phyloP scores from a whole-genome alignment of 768 basidiomycete genomes.

The Suillus decipiens region DNA sequence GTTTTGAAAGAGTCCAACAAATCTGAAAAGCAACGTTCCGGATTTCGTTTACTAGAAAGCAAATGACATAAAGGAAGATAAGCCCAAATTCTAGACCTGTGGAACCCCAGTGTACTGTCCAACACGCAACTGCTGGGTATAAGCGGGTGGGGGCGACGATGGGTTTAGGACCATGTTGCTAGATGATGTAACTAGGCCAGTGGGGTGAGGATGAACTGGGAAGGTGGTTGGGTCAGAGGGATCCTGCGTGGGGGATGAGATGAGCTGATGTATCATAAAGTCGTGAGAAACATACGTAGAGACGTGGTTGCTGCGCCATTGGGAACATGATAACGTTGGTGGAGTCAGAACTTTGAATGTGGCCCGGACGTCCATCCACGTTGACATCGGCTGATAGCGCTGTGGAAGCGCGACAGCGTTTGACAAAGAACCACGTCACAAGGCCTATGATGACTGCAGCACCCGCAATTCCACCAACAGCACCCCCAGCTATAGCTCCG shows the following conservation, averaged over 20 bases:
- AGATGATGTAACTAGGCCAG: slow-evolving; percentile 11
- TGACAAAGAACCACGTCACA: slow-evolving; percentile 41
- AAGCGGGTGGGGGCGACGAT: slow-evolving; percentile 11
- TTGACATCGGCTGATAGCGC: slow-evolving; percentile 19
- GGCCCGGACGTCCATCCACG: neutral
- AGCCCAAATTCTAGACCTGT: slow-evolving; percentile 19
- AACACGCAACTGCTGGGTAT: slow-evolving; percentile 14
- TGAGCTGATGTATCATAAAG: slow-evolving; percentile 1
- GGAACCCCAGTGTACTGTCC: slow-evolving; percentile 25
- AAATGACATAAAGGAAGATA: neutral
- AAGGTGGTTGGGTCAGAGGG: slow-evolving; percentile 33
- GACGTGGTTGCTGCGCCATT: slow-evolving; percentile 22
- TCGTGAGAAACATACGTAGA: slow-evolving; percentile 30
- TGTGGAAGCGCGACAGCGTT: slow-evolving; percentile 27
- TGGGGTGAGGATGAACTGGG: slow-evolving; percentile 18
- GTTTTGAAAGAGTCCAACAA: neutral
- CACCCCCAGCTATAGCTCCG: slow-evolving; percentile 63
- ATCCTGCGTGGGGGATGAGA: slow-evolving; percentile 24
- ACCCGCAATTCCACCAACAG: slow-evolving; percentile 57
- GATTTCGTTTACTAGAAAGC: neutral
- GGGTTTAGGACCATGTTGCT: slow-evolving; percentile 7
- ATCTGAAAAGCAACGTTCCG: neutral
- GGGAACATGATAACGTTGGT: slow-evolving; percentile 15
- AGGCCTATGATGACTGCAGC: slow-evolving; percentile 43
- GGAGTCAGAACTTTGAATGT: slow-evolving; percentile 12